Conservation (phyloP, 148 eudicot species). For the Heliosperma pusillum region DNA sequence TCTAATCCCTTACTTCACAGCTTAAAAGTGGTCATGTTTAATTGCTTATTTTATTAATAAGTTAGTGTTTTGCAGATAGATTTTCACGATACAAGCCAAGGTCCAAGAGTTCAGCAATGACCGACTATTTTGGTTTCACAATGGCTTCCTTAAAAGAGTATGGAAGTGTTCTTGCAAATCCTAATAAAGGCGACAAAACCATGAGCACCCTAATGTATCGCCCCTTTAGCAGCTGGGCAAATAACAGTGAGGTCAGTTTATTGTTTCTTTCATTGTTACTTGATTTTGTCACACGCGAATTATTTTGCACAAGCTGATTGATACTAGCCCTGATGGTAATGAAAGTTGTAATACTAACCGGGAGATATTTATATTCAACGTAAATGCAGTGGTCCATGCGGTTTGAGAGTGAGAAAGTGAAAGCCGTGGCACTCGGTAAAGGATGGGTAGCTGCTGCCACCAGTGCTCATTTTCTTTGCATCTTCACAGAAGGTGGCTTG, state of each 20-base stretch:
- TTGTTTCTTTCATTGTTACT: slow-evolving; percentile 5
- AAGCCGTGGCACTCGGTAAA: slow-evolving; percentile 81
- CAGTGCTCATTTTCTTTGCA: slow-evolving; percentile 77
- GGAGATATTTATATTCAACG: slow-evolving; percentile 27
- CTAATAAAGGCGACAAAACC: slow-evolving; percentile 80
- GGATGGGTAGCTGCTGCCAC: slow-evolving; percentile 95
- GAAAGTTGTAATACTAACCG: slow-evolving; percentile 4
- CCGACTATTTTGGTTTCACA: slow-evolving; percentile 94
- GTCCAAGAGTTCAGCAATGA: slow-evolving; percentile 98
- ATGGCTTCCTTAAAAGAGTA: slow-evolving; percentile 91
- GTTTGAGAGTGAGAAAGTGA: slow-evolving; percentile 94
- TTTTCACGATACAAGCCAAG: slow-evolving; percentile 97
- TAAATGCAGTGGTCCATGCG: slow-evolving; percentile 90
- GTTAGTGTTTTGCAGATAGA: slow-evolving; percentile 61
- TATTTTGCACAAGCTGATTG: neutral
- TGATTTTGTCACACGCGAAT: neutral
- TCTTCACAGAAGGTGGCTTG: slow-evolving; percentile 87
- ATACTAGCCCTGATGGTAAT: slow-evolving; percentile 4
- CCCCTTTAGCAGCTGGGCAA: slow-evolving; percentile 97
- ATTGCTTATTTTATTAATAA: neutral
- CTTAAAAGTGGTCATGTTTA: slow-evolving; percentile 8
- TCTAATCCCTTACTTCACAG: slow-evolving; percentile 18
- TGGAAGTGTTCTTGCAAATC: slow-evolving; percentile 95
- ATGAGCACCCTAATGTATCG: slow-evolving; percentile 98
- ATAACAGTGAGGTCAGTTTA: slow-evolving; percentile 80